Conservation (phyloP, 768 basidiomycete species). For the Mrakia blollopis region DNA sequence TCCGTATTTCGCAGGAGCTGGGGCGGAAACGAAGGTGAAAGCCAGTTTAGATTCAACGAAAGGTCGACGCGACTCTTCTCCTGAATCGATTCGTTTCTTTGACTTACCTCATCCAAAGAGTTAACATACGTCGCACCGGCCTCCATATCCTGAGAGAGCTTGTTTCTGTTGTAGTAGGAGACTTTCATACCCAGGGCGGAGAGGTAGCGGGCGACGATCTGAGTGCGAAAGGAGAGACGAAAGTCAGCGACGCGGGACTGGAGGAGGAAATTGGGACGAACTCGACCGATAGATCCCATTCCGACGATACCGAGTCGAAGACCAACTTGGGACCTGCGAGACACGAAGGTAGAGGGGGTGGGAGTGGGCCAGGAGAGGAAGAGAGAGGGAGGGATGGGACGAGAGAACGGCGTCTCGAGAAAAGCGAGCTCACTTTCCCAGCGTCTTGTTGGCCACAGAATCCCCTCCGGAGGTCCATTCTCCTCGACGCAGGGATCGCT, state of each 20-base stretch:
- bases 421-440: not conserved
- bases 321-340: constrained; percentile 21
- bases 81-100: too few relatives aligned
- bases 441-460: constrained; percentile 15
- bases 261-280: not conserved
- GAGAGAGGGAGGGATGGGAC: not conserved
- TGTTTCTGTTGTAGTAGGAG: constrained; percentile 27
- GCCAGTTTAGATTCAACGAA: too few relatives aligned
- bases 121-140: constrained; percentile 18
- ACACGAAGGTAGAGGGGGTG: too few relatives aligned
- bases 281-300: constrained; percentile 26
- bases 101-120: constrained; percentile 21
- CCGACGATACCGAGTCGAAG: constrained; percentile 27
- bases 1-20: constrained; percentile 56
- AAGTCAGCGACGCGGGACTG: too few relatives aligned
- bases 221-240: not conserved
- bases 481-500: constrained; percentile 24
- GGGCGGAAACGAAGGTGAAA: not conserved
- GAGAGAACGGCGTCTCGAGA: not conserved
- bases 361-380: too few relatives aligned
- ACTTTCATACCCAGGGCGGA: constrained; percentile 29
- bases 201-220: constrained; percentile 21
- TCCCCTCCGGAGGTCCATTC: constrained; percentile 24
- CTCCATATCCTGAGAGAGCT: constrained; percentile 13
- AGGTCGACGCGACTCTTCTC: not conserved